Base-by-base conservation (phyloP, 192 early-diverging fungal genomes). In the Geranomyces variabilis region DNA sequence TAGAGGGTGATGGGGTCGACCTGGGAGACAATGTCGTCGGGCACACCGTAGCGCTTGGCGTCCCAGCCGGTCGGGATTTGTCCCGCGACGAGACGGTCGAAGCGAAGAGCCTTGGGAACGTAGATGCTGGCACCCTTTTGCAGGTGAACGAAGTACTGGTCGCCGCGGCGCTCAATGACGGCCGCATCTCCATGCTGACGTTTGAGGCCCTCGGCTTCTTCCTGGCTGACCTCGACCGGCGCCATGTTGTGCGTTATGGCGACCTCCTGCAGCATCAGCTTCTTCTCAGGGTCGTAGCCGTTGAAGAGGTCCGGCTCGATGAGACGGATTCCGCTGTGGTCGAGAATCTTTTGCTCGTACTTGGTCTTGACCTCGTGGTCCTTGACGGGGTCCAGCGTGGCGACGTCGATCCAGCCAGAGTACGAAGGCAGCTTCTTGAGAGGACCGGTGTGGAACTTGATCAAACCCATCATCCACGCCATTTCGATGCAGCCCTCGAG, bases 391-490 rank as follows among this genome's bases (percentile, higher is more conserved):
- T 94, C 89, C 51, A 80, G 82, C 56, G 93, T 88, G 77, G 90
- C 90, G 66, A 87, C 89, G 79, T 97, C 96, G 31, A 95, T 87
- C 96, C 96, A 97, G 59, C 96, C 96, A 77, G 90, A 86, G 86
- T 94, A 96, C 62, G 59, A 68, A 61, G 86, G 84, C 41, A 84
- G 36, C 75, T 90, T 88, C 80, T 94, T 92, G 65, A 96, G 84
- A 29, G 86, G 85, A 51, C 94, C 94, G 66, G 90, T 90, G 77
- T 89, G 88, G 74, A 92, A 93, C 77, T 89, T 92, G 81, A 97
- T 94, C 67, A 90, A 90, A 48, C 93, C 93, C 96, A 97, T 96
- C 80, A 97, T 92, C 93, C 96, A 95, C 9, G 96, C 93, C 89
- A 97, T 90, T 79, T 97, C 96, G 71, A 97, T 94, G 77, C 92